Conservation (phyloP, 2,329 filamentous ascomycete genomes). For the Colletotrichum nymphaeae region DNA sequence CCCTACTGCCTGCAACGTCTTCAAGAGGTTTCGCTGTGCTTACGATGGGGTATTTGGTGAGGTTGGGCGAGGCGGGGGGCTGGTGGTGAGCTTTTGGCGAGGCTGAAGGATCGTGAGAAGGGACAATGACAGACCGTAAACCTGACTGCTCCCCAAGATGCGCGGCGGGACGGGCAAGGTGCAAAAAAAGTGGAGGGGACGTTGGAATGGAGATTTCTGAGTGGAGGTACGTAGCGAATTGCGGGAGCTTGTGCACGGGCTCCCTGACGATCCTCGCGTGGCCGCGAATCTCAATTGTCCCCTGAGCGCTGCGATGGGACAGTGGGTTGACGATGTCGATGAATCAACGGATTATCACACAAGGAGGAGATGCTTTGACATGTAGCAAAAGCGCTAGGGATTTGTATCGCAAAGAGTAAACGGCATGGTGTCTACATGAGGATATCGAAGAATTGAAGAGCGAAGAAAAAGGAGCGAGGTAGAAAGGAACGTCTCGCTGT, state of each 20-base stretch:
- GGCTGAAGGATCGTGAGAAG: not conserved
- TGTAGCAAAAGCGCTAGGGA: not conserved
- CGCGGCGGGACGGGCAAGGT: not conserved
- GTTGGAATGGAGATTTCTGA: not conserved
- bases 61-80: no score
- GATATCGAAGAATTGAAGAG: not conserved
- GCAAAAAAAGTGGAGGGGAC: slow-evolving; percentile 15
- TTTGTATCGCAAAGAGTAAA: not conserved
- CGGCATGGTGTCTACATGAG: not conserved
- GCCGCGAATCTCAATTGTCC: not conserved
- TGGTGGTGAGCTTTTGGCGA: not conserved
- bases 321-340: not conserved
- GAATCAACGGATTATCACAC: not conserved
- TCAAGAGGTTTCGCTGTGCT: not conserved
- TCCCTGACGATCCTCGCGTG: not conserved
- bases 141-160: not conserved
- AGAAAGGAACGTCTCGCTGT: not conserved
- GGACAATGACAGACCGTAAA: not conserved
- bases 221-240: slow-evolving; percentile 9
- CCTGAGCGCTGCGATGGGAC: not conserved
- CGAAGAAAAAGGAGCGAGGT: not conserved
- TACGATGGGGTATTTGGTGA: not conserved
- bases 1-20: no score
- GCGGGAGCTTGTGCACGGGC: slow-evolving; percentile 25
- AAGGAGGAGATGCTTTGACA: no score